Conservation (phyloP, 2,329 filamentous ascomycete species). For the Corynespora cassiicola region DNA sequence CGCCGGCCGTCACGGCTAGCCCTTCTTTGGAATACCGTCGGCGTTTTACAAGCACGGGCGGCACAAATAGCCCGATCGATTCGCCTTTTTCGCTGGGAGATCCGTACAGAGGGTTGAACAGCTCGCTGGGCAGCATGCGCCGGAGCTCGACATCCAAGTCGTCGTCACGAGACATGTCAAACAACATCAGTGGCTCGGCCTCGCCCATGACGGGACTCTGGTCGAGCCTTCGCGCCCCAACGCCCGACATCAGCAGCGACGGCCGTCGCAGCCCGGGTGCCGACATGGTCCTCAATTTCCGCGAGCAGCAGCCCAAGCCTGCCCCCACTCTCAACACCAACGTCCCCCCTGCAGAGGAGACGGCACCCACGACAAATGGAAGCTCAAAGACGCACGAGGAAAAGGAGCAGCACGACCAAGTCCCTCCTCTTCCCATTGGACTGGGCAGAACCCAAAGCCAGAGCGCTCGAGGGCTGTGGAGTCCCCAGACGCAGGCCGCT, state of each 20-base stretch:
- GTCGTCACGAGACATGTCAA: constrained; percentile 23
- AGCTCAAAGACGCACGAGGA: constrained; percentile 33
- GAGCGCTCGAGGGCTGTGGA: constrained; percentile 29
- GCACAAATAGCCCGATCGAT: constrained; percentile 35
- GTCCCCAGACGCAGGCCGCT: constrained; percentile 23
- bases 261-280: constrained; percentile 29
- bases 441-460: constrained; percentile 19
- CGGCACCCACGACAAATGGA: constrained; percentile 12
- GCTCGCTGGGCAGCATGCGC: constrained; percentile 48
- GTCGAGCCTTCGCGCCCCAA: constrained; percentile 33
- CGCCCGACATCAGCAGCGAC: constrained; percentile 23
- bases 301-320: constrained; percentile 30
- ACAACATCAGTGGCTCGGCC: constrained; percentile 24
- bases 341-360: no score
- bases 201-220: constrained; percentile 46
- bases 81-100: constrained; percentile 37
- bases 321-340: constrained; percentile 11
- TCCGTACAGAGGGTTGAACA: constrained; percentile 39
- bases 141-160: constrained; percentile 43
- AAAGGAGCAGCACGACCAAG: constrained; percentile 34
- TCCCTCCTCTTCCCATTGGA: constrained; percentile 32
- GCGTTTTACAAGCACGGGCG: constrained; percentile 26
- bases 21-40: constrained; percentile 36
- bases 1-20: constrained; percentile 34
- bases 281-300: constrained; percentile 44